A percentile compares a stretch with the other conserved stretches of the same genome.
Evolutionary conservation across 2,329 filamentous ascomycete genomes (phyloP).

Genomic region (Pestalotiopsis sp.): DNA sequence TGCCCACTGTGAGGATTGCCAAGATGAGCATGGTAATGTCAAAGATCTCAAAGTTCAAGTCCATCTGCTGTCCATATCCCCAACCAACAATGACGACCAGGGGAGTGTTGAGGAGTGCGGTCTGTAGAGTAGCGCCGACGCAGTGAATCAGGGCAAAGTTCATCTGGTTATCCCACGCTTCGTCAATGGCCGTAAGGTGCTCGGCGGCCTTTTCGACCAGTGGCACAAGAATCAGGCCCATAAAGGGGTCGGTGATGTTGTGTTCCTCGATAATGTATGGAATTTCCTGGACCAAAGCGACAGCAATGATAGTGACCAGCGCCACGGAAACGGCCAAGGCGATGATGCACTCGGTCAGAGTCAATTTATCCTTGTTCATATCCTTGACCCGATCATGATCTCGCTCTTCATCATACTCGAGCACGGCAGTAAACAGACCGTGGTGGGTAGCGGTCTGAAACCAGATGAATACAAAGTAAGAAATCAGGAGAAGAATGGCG

Average conservation of each 20-base stretch:
- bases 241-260: conserved; percentile 53
- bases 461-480: conserved; percentile 67
- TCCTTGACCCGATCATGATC: conserved; percentile 67
- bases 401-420: conserved; percentile 69
- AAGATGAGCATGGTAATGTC: conserved; percentile 81
- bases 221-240: conserved; percentile 76
- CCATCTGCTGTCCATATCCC: conserved; percentile 71
- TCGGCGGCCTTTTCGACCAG: conserved; percentile 87
- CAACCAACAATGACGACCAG: conserved; percentile 83
- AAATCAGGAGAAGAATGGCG: conserved; percentile 69
- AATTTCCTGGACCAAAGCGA: conserved; percentile 75
- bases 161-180: conserved; percentile 82
- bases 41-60: conserved; percentile 85
- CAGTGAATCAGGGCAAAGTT: conserved; percentile 86
- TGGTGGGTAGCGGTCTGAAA: conserved; percentile 81
- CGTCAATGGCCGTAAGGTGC: conserved; percentile 81
- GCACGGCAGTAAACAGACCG: conserved; percentile 73
- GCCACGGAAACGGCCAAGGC: conserved; percentile 65
- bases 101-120: conserved; percentile 84
- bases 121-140: conserved; percentile 85
- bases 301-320: conserved; percentile 73
- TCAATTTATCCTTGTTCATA: conserved; percentile 66
- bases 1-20: conserved; percentile 82
- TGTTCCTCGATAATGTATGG: conserved; percentile 52
- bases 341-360: conserved; percentile 70